phyloP scores from a whole-genome alignment of 2,329 filamentous ascomycete genomes.

The Talaromyces marneffei region DNA sequence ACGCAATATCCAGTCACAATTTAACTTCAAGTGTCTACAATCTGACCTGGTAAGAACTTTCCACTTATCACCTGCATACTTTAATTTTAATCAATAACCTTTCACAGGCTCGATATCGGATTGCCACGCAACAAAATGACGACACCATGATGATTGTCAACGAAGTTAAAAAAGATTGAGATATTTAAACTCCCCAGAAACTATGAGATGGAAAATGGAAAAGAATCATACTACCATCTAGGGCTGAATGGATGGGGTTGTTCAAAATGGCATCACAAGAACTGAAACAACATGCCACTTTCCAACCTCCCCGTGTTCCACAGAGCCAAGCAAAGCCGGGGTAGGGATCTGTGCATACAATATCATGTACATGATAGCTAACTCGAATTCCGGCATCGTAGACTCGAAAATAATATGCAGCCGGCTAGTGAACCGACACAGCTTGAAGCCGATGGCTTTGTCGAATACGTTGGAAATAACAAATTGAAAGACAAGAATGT shows the following conservation, averaged over 20 bases:
- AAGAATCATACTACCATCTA: no score
- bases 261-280: slow-evolving; percentile 20
- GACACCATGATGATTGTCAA: slow-evolving; percentile 21
- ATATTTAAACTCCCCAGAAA: background rate
- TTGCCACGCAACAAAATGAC: slow-evolving; percentile 21
- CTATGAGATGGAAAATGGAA: background rate
- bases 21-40: no score
- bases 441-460: slow-evolving; percentile 24
- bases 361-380: background rate
- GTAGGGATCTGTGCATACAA: slow-evolving; percentile 15
- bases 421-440: slow-evolving; percentile 32
- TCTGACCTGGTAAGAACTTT: background rate
- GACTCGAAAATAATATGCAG: slow-evolving; percentile 23
- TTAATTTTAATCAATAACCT: background rate
- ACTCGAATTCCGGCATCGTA: background rate
- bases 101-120: background rate
- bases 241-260: background rate
- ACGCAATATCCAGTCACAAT: no score
- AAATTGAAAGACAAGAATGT: slow-evolving; percentile 49
- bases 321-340: slow-evolving; percentile 27
- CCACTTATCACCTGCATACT: background rate
- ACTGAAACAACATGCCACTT: slow-evolving; percentile 22
- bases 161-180: background rate
- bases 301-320: slow-evolving; percentile 19
- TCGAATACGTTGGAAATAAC: slow-evolving; percentile 41